Base-by-base conservation (phyloP, 371 early-diverging fungal species). In the Circinella minor region DNA sequence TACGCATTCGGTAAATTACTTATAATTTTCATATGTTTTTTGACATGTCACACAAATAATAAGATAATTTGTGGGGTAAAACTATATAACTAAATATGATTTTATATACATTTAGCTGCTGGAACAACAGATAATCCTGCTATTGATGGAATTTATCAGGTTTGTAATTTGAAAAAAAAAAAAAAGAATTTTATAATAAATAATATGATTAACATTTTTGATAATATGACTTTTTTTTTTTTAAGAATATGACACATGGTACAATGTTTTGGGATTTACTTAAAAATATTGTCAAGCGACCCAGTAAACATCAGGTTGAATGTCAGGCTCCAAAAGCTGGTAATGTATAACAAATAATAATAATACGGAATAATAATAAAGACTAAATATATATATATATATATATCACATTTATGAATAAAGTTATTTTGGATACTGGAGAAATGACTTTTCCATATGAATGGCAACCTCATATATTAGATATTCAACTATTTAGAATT, bases 61-160 rank as follows among this genome's bases (percentile, higher is more conserved):
- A 61, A 47, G 34, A 43, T 3, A 9, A 43, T 11, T 6, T 43
- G 43, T 43, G 43, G 43, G 43, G 43, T 43, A 43, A 43, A 43
- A 27, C 27, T 27, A 27, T 47, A 11, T 47, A 51, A 51, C 55
- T 3, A n/a, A 39, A 37, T 54, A 17, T 39, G 20, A n/a, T 77
- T 18, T 77, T 27, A 15, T 49, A 7, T 61, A n/a, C 11, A 63
- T 60, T 10, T 84, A 79, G 84, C 87, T 69, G 90, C 90, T 39
- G 92, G 91, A 46, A 91, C 92, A 20, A 90, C 89, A 9, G 92
- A 91, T 79, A 86, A 82, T 11, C 85, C 85, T 13, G 85, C 81
- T 5, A 43, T 78, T 2, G 67, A 71, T 54, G 78, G 83, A 34
- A 81, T 85, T 61, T 77, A 80, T 60, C 86, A 85, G 71, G 80